Evolutionary conservation across 2,329 filamentous ascomycete species (phyloP).

Genomic region (Curvularia eragrostidis): DNA sequence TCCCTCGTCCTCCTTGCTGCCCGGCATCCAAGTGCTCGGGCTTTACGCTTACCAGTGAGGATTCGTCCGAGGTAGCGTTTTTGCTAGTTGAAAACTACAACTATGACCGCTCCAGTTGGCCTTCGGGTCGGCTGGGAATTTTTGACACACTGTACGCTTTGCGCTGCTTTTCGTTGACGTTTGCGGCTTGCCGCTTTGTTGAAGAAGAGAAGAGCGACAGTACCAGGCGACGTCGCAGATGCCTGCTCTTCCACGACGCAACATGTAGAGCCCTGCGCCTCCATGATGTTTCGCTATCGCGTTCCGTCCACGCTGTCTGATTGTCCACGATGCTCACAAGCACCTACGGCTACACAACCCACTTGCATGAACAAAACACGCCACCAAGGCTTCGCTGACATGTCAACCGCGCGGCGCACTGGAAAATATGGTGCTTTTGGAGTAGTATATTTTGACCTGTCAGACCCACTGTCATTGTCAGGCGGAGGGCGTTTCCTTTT

Average conservation of each 20-base stretch:
- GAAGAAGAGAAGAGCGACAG: conserved; percentile 43
- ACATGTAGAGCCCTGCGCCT: too few species aligned
- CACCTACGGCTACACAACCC: not conserved
- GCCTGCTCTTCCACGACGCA: too few species aligned
- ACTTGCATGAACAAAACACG: not conserved
- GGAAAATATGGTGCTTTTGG: not conserved
- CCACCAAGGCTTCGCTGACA: too few species aligned
- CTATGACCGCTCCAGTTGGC: conserved; percentile 76
- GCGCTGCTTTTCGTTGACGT: conserved; percentile 41
- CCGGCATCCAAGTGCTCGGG: conserved; percentile 65
- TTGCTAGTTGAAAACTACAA: conserved; percentile 90
- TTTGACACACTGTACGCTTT: conserved; percentile 63
- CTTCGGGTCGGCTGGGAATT: conserved; percentile 77
- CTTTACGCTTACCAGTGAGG: conserved; percentile 85
- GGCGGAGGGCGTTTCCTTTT: not conserved
- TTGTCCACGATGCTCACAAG: not conserved
- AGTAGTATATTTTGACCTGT: not conserved
- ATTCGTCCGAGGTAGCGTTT: conserved; percentile 86
- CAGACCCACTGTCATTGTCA: not conserved
- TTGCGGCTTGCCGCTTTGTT: conserved; percentile 34
- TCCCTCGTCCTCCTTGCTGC: conserved; percentile 12
- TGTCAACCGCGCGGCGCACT: too few species aligned
- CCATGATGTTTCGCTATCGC: not conserved
- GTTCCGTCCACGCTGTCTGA: not conserved
- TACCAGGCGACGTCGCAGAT: too few species aligned